These are phyloP conservation scores for Wickerhamiella brachini DNA, from an alignment of 805 yeast genomes.

Conservation along the genomic window DNA sequence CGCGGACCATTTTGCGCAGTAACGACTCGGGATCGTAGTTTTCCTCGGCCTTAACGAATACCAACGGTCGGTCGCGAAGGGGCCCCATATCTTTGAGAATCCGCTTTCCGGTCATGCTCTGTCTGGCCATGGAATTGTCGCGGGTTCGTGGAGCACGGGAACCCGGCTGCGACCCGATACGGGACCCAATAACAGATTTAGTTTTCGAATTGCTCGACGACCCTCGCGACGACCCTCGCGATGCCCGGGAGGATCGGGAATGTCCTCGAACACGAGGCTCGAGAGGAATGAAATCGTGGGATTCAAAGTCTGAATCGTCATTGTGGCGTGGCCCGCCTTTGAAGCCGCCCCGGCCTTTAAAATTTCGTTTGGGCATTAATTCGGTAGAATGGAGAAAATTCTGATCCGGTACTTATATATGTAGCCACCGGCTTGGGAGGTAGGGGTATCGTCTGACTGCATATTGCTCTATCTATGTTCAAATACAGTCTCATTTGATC, in stretches of 20 bases:
- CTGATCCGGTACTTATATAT: no score
- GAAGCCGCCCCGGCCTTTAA: neutral
- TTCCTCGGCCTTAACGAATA: constrained; percentile 7
- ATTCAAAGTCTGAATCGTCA: neutral
- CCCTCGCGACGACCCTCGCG: neutral
- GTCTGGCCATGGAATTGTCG: no score
- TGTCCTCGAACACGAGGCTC: neutral
- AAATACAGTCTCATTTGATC: no score
- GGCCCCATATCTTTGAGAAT: neutral
- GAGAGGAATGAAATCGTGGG: neutral
- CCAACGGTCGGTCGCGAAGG: constrained; percentile 12
- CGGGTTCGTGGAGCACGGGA: no score
- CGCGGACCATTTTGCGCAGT: neutral
- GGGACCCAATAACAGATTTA: neutral
- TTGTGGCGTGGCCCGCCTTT: neutral
- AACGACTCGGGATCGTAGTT: neutral
- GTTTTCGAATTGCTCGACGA: neutral
- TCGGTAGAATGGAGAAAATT: neutral
- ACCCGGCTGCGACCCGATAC: no score
- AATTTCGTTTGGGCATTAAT: neutral
- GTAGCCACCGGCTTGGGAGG: neutral
- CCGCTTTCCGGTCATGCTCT: constrained; percentile 1
- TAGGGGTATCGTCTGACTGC: neutral
- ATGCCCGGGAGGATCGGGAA: neutral
- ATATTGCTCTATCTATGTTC: no score